These are phyloP conservation scores for Beauveria sp. DNA, from an alignment of 2,329 filamentous ascomycete genomes.

Conservation along the genomic window DNA sequence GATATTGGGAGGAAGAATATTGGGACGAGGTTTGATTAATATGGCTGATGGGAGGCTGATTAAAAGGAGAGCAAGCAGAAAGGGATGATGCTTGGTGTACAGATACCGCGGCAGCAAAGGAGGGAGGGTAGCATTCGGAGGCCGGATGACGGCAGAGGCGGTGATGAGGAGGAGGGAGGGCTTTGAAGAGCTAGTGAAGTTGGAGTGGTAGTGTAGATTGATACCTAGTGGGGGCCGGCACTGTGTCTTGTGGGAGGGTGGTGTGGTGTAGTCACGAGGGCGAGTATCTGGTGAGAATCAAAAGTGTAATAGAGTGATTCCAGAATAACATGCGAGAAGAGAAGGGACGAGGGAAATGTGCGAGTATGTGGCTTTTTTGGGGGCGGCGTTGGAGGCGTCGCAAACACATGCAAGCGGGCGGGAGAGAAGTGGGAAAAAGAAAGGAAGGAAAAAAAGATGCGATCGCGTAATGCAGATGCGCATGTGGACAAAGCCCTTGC, in stretches of 20 bases:
- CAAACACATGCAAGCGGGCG: not conserved
- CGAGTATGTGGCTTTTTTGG: too few species aligned
- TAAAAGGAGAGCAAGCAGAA: not conserved
- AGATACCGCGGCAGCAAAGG: not conserved
- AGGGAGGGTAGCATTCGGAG: conserved; percentile 5
- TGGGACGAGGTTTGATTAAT: not conserved
- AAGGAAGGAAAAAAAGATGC: not conserved
- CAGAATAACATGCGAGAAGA: not conserved
- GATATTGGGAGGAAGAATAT: not conserved
- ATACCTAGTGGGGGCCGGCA: too few species aligned
- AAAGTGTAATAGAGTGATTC: not conserved
- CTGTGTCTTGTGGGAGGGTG: not conserved
- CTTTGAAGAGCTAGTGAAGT: not conserved
- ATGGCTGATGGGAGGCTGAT: too few species aligned
- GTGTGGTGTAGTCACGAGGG: not conserved
- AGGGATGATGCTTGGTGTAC: not conserved
- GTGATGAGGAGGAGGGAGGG: not conserved
- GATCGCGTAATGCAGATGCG: not conserved
- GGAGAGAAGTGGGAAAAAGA: too few species aligned
- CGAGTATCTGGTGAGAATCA: not conserved
- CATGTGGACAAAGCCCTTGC: not conserved
- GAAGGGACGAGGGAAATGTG: too few species aligned
- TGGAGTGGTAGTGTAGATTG: not conserved
- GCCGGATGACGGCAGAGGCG: conserved; percentile 8
- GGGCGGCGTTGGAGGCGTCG: not conserved